Percentiles rank a stretch among this genome's conserved stretches.
Conservation (phyloP, 2,329 filamentous ascomycete genomes). For the Aspergillus carbonarius region DNA sequence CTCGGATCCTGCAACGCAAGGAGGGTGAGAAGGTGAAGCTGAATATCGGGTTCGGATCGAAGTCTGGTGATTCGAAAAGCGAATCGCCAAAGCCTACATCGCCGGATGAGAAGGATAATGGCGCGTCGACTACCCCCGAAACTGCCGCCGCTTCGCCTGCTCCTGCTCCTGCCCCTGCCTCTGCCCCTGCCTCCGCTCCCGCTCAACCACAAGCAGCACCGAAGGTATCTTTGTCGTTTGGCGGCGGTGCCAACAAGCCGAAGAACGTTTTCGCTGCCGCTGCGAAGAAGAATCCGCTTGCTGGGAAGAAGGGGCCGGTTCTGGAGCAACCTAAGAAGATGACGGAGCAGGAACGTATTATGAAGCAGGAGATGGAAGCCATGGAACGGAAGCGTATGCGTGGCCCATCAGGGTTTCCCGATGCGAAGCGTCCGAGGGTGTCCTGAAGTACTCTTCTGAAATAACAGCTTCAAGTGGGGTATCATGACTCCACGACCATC, state of each 20-base stretch:
- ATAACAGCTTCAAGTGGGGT: background rate
- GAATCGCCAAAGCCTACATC: slow-evolving; percentile 24
- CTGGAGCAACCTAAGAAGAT: slow-evolving; percentile 72
- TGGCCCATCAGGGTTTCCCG: slow-evolving; percentile 29
- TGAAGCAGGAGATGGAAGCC: slow-evolving; percentile 68
- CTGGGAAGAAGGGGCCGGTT: slow-evolving; percentile 62
- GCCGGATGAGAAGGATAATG: slow-evolving; percentile 21
- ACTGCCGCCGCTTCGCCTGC: slow-evolving; percentile 17
- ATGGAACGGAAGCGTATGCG: slow-evolving; percentile 66
- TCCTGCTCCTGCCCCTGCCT: slow-evolving; percentile 9
- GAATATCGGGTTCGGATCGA: slow-evolving; percentile 56
- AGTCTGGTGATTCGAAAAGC: slow-evolving; percentile 25
- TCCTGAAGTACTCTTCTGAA: slow-evolving; percentile 16
- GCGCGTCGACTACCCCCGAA: slow-evolving; percentile 13
- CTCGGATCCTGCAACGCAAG: slow-evolving; percentile 51
- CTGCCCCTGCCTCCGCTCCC: slow-evolving; percentile 12
- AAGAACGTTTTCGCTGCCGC: slow-evolving; percentile 67
- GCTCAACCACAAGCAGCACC: slow-evolving; percentile 21
- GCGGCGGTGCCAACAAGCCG: slow-evolving; percentile 46
- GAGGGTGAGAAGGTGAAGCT: slow-evolving; percentile 76
- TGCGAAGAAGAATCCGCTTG: slow-evolving; percentile 69
- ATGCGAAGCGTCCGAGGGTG: slow-evolving; percentile 37
- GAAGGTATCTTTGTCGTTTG: slow-evolving; percentile 64
- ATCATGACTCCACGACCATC: background rate
- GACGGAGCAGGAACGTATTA: slow-evolving; percentile 83